Conservation (phyloP, 176 grass and related monocot species). For the Phoenix dactylifera region DNA sequence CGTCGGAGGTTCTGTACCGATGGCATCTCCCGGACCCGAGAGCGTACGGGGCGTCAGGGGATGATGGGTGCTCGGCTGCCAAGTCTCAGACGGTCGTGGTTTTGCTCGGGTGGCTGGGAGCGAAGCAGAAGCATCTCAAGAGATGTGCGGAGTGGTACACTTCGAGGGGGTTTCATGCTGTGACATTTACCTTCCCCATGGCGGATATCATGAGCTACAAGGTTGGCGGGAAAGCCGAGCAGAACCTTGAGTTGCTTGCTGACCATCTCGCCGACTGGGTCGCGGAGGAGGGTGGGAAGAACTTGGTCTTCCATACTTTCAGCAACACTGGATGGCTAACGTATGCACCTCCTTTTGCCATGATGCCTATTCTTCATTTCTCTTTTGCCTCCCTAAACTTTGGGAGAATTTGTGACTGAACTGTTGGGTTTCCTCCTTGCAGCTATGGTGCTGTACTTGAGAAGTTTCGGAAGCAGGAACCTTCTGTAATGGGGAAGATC, state of each 20-base stretch:
- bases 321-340: conserved; percentile 95
- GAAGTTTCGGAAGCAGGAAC: conserved; percentile 50
- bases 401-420: no score
- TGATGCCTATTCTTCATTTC: not conserved
- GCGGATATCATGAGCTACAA: conserved; percentile 73
- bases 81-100: conserved; percentile 70
- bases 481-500: conserved; percentile 59
- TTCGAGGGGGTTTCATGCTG: conserved; percentile 67
- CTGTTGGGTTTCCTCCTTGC: not conserved
- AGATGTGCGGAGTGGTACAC: conserved; percentile 89
- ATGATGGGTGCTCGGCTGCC: not conserved
- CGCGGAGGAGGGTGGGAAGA: conserved; percentile 66
- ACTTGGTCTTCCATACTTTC: conserved; percentile 93
- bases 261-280: conserved; percentile 75
- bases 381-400: no score
- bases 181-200: conserved; percentile 89
- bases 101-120: conserved; percentile 87
- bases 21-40: conserved; percentile 79
- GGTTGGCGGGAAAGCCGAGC: conserved; percentile 59
- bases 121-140: conserved; percentile 82
- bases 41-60: not conserved
- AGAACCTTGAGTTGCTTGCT: conserved; percentile 51
- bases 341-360: conserved; percentile 24
- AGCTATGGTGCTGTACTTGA: conserved; percentile 85
- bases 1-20: conserved; percentile 51